Conservation (phyloP, 345 rosid species). For the Bruguiera parviflora region DNA sequence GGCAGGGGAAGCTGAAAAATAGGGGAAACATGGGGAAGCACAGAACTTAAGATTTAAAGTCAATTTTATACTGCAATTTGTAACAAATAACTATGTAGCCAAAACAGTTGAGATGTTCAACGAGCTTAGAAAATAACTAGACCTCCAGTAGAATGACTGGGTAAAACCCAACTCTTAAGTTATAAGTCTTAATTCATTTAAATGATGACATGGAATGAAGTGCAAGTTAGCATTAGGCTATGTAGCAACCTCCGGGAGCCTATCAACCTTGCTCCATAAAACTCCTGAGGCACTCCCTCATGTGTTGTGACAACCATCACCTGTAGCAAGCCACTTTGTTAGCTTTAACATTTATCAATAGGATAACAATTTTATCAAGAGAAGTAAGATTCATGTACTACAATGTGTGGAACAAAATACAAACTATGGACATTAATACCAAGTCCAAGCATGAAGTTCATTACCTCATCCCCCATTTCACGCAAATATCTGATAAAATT, state of each 20-base stretch:
- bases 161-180: background rate
- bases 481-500: slow-evolving; percentile 86
- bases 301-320: slow-evolving; percentile 98
- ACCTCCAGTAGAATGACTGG: background rate
- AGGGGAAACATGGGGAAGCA: slow-evolving; percentile 15
- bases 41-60: too few species aligned
- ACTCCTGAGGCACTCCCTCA: slow-evolving; percentile 95
- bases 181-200: background rate
- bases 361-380: background rate
- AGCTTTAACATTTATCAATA: slow-evolving; percentile 4
- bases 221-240: slow-evolving; percentile 1
- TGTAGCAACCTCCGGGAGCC: slow-evolving; percentile 78
- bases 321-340: slow-evolving; percentile 30
- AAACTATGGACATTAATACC: background rate
- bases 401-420: background rate
- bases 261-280: slow-evolving; percentile 90
- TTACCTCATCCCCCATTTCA: slow-evolving; percentile 99
- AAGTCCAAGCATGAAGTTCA: background rate
- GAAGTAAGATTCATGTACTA: background rate
- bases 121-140: background rate
- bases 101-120: background rate
- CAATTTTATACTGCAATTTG: too few species aligned
- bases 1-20: slow-evolving; percentile 79
- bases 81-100: background rate
- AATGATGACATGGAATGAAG: background rate